Percentiles rank a stretch among this genome's conserved stretches.
These are phyloP conservation scores for Lactarius sp. DNA, from an alignment of 768 basidiomycete genomes.

Conservation along the genomic window DNA sequence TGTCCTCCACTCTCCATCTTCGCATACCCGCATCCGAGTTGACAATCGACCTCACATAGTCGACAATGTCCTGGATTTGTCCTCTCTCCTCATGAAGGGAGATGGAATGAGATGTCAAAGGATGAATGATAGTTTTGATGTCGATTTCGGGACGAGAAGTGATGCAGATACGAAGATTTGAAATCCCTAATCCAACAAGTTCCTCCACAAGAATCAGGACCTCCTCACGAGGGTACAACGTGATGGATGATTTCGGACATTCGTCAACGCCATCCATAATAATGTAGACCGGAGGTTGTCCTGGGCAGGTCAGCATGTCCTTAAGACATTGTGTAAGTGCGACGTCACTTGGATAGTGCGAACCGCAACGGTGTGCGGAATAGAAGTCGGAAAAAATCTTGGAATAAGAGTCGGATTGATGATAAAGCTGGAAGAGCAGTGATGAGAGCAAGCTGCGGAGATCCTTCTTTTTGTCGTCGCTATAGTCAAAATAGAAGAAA, in stretches of 20 bases:
- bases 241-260: background rate
- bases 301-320: background rate
- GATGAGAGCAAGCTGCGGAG: constrained; percentile 2
- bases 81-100: background rate
- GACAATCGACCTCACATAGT: background rate
- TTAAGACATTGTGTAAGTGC: background rate
- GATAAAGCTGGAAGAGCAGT: background rate
- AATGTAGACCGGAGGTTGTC: background rate
- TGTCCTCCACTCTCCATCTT: background rate
- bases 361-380: background rate
- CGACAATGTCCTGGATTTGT: background rate
- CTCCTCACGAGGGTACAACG: background rate
- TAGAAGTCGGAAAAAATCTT: background rate
- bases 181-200: background rate
- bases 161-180: background rate
- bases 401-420: background rate
- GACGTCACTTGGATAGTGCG: background rate
- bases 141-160: constrained; percentile 4
- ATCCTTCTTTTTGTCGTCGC: background rate
- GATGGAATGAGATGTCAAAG: background rate
- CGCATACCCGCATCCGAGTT: background rate
- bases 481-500: background rate
- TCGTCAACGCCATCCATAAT: constrained; percentile 1
- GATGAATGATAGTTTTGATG: background rate
- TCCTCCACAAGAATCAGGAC: background rate